Evolutionary conservation across 169 alveolate genomes (phyloP).

Genomic region (Babesia sp.): DNA sequence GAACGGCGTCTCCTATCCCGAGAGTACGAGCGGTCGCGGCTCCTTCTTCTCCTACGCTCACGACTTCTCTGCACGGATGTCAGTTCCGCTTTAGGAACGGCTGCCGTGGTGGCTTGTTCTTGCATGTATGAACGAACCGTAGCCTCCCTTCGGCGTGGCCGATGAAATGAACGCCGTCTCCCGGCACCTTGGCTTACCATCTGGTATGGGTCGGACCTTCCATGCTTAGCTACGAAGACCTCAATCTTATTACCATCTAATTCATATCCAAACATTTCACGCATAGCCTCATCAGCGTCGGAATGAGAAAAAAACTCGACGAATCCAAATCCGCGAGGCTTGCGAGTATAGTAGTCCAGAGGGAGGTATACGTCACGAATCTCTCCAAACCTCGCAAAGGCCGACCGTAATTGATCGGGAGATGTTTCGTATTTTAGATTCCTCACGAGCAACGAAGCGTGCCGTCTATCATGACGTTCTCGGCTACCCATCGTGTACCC

Average conservation of each 20-base stretch:
- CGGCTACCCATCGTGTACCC: constrained; percentile 31
- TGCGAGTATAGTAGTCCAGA: constrained; percentile 85
- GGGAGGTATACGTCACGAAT: constrained; percentile 90
- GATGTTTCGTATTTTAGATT: constrained; percentile 81
- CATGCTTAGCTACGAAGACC: constrained; percentile 78
- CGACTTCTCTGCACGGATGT: constrained; percentile 40
- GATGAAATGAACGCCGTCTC: constrained; percentile 2
- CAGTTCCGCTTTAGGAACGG: constrained; percentile 1
- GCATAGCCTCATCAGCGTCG: constrained; percentile 85
- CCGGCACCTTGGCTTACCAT: constrained; percentile 56
- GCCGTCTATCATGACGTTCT: constrained; percentile 63
- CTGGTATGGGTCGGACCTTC: constrained; percentile 75
- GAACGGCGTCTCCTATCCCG: constrained; percentile 43
- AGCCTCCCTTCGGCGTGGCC: constrained; percentile 12
- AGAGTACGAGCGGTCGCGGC: constrained; percentile 43
- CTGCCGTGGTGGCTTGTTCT: constrained; percentile 10
- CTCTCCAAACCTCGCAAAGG: constrained; percentile 82
- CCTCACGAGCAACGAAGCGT: constrained; percentile 80
- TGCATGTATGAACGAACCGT: neutral
- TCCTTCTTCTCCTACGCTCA: constrained; percentile 29
- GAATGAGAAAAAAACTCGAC: constrained; percentile 80
- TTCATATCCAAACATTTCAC: constrained; percentile 78
- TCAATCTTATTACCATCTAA: constrained; percentile 76
- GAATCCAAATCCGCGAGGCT: constrained; percentile 90
- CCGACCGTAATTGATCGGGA: constrained; percentile 80